Percentiles rank a stretch among this genome's conserved stretches.
Conservation (phyloP, 2,329 filamentous ascomycete species). For the Aureobasidium sp. region DNA sequence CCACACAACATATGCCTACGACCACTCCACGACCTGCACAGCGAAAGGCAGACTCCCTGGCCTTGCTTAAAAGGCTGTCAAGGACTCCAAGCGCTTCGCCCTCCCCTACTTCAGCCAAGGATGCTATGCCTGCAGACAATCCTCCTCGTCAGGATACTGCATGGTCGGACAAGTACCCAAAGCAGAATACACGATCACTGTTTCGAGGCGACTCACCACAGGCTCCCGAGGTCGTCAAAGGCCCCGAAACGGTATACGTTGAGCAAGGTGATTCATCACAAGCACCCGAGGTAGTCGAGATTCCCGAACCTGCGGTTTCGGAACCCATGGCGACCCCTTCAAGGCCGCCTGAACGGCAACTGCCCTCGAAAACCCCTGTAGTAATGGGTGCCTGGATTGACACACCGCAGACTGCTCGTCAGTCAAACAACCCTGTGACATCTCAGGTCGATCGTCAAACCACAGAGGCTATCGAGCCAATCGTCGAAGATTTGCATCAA, state of each 20-base stretch:
- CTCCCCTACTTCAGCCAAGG: slow-evolving; percentile 30
- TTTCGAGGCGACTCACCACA: slow-evolving; percentile 2
- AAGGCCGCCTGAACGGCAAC: not conserved
- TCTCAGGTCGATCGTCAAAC: not conserved
- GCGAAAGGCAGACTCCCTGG: slow-evolving; percentile 38
- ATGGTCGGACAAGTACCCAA: slow-evolving; percentile 8
- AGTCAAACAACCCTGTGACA: not conserved
- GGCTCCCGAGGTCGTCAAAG: slow-evolving; percentile 7
- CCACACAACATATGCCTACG: slow-evolving; percentile 18
- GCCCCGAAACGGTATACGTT: not conserved
- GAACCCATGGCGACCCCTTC: slow-evolving; percentile 5
- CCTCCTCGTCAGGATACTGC: not conserved
- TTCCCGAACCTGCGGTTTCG: not conserved
- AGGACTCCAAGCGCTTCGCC: slow-evolving; percentile 40
- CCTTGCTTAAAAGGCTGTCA: slow-evolving; percentile 40
- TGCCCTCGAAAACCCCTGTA: slow-evolving; percentile 34
- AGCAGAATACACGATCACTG: not conserved
- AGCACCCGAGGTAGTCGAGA: slow-evolving; percentile 15
- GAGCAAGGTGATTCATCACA: slow-evolving; percentile 13
- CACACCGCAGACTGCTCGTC: slow-evolving; percentile 28
- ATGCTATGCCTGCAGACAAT: not conserved
- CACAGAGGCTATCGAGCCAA: not conserved
- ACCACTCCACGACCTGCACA: slow-evolving; percentile 18
- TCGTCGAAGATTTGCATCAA: not conserved
- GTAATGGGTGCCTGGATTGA: slow-evolving; percentile 45